Evolutionary conservation across 176 grass and related monocot genomes (phyloP).

Genomic region (Aegilops speltoides): DNA sequence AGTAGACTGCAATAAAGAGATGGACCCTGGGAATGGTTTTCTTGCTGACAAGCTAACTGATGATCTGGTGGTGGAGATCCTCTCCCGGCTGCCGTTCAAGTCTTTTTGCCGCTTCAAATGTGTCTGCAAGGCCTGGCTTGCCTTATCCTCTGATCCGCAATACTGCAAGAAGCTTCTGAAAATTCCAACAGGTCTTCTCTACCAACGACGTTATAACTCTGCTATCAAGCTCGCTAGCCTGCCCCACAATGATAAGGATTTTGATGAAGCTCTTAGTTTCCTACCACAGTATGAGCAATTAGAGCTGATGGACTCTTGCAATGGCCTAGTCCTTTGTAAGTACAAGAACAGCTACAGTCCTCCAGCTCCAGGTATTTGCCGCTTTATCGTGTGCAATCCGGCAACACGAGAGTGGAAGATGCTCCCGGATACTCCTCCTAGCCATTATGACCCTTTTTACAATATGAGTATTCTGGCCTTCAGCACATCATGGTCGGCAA

Average conservation of each 20-base stretch:
- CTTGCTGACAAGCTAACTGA: conserved; percentile 5
- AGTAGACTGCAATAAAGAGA: background rate
- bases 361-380: background rate
- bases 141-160: conserved; percentile 40
- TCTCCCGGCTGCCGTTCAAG: conserved; percentile 41
- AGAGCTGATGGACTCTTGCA: conserved; percentile 41
- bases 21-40: background rate
- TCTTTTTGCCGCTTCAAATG: conserved; percentile 25
- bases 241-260: no score
- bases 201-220: background rate
- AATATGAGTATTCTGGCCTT: conserved; percentile 12
- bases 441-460: background rate
- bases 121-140: conserved; percentile 39
- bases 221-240: no score
- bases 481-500: conserved; percentile 12
- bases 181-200: conserved; percentile 39
- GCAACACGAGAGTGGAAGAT: conserved; percentile 11
- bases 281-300: conserved; percentile 26
- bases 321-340: conserved; percentile 49
- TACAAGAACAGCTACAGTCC: conserved; percentile 8
- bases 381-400: conserved; percentile 39
- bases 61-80: conserved; percentile 44
- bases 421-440: background rate
- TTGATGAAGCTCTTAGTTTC: conserved; percentile 30
- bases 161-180: conserved; percentile 31